phyloP scores from a whole-genome alignment of 2,329 filamentous ascomycete genomes.

The Aspergillus fumigatiaffinis region DNA sequence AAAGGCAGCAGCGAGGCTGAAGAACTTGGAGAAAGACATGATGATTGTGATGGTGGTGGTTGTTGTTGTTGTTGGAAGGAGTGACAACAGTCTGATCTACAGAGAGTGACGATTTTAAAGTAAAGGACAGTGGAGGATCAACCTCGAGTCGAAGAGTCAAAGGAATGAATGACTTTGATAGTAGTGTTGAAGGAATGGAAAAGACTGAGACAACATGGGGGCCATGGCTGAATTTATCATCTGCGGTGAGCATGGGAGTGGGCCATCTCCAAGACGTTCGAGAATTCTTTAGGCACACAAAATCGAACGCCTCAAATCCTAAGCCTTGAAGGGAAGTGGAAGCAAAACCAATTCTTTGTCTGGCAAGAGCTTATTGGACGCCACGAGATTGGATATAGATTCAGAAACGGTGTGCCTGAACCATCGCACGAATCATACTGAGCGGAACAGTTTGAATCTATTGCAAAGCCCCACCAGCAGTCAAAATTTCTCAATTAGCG shows the following conservation, averaged over 20 bases:
- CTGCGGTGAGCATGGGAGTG: neutral
- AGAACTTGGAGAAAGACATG: conserved; percentile 11
- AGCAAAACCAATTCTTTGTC: neutral
- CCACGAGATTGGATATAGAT: neutral
- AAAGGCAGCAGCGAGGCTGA: conserved; percentile 6
- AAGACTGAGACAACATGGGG: neutral
- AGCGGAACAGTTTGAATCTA: neutral
- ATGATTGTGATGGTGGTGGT: neutral
- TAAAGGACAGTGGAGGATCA: neutral
- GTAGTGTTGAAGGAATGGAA: neutral
- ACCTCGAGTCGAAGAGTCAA: neutral
- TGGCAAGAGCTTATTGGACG: neutral
- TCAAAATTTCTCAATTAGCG: neutral
- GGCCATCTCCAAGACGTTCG: neutral
- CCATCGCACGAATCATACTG: neutral
- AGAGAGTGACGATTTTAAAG: neutral
- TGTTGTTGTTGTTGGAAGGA: neutral
- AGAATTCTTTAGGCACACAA: neutral
- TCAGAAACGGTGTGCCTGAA: neutral
- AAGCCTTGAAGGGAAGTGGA: neutral
- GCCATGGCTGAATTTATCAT: neutral
- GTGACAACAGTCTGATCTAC: neutral
- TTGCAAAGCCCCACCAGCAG: neutral
- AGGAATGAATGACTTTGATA: neutral
- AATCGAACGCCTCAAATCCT: neutral